A percentile compares a stretch with the other conserved stretches of the same genome.
phyloP scores from a whole-genome alignment of 129 eudicot species.

The Artemisia annua region DNA sequence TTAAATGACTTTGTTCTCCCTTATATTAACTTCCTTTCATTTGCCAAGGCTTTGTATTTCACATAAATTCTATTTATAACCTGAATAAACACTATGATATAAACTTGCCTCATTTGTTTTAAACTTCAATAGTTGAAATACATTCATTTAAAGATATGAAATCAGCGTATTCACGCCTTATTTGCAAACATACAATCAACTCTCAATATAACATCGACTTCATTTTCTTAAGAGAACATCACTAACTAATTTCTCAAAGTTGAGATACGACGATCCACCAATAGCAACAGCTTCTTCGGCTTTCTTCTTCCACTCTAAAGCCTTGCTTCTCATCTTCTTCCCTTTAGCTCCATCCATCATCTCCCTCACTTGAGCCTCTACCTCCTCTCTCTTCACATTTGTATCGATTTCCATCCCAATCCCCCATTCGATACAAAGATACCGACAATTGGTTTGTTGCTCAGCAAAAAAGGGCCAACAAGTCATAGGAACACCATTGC shows the following conservation, averaged over 20 bases:
- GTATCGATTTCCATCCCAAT: conserved; percentile 63
- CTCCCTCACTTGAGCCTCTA: conserved; percentile 54
- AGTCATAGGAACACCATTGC: conserved; percentile 50
- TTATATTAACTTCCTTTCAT: too few relatives aligned
- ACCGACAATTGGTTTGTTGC: conserved; percentile 60
- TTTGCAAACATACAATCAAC: too few relatives aligned
- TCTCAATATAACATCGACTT: too few relatives aligned
- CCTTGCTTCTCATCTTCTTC: conserved; percentile 40
- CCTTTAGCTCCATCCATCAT: conserved; percentile 67
- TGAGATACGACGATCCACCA: conserved; percentile 44
- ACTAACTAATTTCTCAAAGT: conserved; percentile 36
- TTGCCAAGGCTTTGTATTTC: too few relatives aligned
- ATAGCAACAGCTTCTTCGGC: conserved; percentile 43
- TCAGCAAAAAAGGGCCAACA: conserved; percentile 82
- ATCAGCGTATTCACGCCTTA: too few relatives aligned
- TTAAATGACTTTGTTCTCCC: too few relatives aligned
- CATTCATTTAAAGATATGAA: too few relatives aligned
- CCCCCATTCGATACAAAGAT: conserved; percentile 55
- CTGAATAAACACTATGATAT: conserved; percentile 14
- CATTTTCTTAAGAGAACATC: conserved; percentile 25
- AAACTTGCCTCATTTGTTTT: too few relatives aligned
- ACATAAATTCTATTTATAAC: not conserved
- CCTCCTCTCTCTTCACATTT: conserved; percentile 56
- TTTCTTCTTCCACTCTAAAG: conserved; percentile 54
- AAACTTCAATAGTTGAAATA: too few relatives aligned